Evolutionary conservation across 1,284 basidiomycete species (phyloP), one percentile per base, ranked within the genome.

Genomic region (Vanrija pseudolonga): DNA sequence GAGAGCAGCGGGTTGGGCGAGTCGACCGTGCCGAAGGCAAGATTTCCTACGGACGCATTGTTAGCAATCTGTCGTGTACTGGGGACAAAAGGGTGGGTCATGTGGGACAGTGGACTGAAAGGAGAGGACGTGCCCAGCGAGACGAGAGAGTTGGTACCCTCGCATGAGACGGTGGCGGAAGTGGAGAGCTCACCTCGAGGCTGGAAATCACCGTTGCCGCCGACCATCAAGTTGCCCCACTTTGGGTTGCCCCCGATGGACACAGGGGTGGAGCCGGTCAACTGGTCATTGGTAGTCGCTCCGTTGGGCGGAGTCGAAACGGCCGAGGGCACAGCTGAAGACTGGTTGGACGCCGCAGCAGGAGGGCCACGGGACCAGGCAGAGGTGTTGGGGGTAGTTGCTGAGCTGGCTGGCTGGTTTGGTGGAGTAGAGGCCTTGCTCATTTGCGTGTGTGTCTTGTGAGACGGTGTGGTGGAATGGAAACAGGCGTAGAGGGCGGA

Each of bases 1-100:
- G 76, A 77, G 26, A 78, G 62, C 32, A 69, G 53, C 1, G 74
- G 62, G 53, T 70, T 71, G 22, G 76, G 73, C 23, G 72, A 82
- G 67, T 89, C 87, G 55, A 92, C 88, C 43, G 90, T 90, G 65
- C 90, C 90, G 78, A 92, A 92, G 32, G 69, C 60, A 82, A 88
- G 56, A 54, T 61, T 66, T 44, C 70, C 72, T 72, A 53, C 4
- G 23, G 23, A 12, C 14, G 32, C 14, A 32, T 32, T 32, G 32
- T 26, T n/a, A 24, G 20, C 45, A 43, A 46, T 45, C 18, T 45
- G 51, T 45, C 32, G 43, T 23, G 39, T 23, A 18, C 4, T 1
- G 12, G 19, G 46, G 28, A 45, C 28, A 47, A 44, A 19, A 53
- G 42, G 38, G 22, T 18, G 28, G 5, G 24, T 26, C 5, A 32